A percentile compares a stretch with the other conserved stretches of the same genome.
Evolutionary conservation across 2,329 filamentous ascomycete species (phyloP).

Genomic region (Exophiala oligosperma): DNA sequence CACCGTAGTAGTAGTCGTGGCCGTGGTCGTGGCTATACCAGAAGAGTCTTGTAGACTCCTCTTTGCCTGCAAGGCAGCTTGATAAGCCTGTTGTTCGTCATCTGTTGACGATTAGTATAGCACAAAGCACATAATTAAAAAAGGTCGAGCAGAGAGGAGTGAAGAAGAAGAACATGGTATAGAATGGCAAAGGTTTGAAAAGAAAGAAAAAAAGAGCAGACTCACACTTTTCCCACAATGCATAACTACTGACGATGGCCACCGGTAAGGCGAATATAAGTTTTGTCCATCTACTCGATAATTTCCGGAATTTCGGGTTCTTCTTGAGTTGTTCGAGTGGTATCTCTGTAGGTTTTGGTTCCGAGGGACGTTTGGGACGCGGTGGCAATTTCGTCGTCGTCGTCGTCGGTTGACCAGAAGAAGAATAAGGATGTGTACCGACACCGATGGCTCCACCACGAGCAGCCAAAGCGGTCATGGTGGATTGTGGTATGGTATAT

Average conservation of each 20-base stretch:
- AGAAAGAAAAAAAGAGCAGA: background rate
- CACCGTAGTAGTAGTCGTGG: background rate
- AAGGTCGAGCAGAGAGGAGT: background rate
- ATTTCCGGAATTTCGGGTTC: slow-evolving; percentile 17
- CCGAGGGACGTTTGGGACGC: background rate
- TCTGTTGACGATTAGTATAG: background rate
- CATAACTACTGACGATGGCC: slow-evolving; percentile 23
- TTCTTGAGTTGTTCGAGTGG: slow-evolving; percentile 20
- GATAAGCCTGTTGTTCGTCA: background rate
- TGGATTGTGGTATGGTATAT: slow-evolving; percentile 2
- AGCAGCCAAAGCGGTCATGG: slow-evolving; percentile 8
- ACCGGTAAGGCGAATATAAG: slow-evolving; percentile 27
- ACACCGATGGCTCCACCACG: background rate
- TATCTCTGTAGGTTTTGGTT: slow-evolving; percentile 18
- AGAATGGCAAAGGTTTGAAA: no score
- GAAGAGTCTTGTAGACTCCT: background rate
- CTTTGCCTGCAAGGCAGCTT: background rate
- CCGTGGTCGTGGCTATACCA: background rate
- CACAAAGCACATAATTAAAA: no score
- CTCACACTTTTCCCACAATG: slow-evolving; percentile 26
- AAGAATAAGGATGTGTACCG: no score
- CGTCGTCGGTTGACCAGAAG: background rate
- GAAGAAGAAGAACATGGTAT: background rate
- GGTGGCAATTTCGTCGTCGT: background rate
- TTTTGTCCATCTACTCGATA: slow-evolving; percentile 17